Percentiles rank a stretch among this genome's conserved stretches.
These are phyloP conservation scores for Aegilops bicornis DNA, from an alignment of 176 grass and related monocot species.

Conservation along the genomic window DNA sequence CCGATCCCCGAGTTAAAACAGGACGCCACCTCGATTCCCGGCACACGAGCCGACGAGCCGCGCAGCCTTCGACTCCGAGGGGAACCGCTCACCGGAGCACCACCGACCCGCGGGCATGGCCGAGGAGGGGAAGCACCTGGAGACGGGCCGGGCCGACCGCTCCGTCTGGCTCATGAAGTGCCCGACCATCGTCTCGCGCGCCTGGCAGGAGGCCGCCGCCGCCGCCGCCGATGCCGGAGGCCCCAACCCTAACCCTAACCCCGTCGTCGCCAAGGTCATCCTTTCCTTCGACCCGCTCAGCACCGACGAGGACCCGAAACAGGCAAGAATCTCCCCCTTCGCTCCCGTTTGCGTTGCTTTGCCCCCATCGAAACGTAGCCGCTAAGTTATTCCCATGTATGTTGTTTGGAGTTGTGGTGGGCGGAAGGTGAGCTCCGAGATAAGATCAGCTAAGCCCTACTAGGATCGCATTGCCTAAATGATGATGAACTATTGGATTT, in stretches of 20 bases:
- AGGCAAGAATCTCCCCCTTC: conserved; percentile 36
- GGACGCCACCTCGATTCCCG: neutral
- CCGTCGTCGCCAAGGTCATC: conserved; percentile 72
- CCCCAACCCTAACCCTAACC: conserved; percentile 42
- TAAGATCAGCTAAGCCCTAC: neutral
- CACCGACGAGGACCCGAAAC: conserved; percentile 50
- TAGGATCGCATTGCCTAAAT: neutral
- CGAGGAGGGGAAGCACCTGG: conserved; percentile 63
- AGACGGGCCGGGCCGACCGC: conserved; percentile 66
- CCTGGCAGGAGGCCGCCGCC: conserved; percentile 64
- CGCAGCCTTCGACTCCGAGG: neutral
- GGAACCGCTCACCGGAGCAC: neutral
- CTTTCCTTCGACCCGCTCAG: conserved; percentile 80
- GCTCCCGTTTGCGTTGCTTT: neutral
- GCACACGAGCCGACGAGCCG: neutral
- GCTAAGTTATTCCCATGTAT: neutral
- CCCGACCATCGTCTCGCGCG: conserved; percentile 65
- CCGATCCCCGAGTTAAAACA: neutral
- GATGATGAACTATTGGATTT: neutral
- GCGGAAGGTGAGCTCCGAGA: neutral
- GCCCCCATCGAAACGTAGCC: neutral
- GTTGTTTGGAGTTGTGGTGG: too few species aligned
- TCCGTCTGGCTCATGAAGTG: conserved; percentile 97
- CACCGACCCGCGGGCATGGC: conserved; percentile 9
- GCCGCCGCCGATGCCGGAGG: neutral